Conservation (phyloP, 208 protist species). For the Lotmaria passim region DNA sequence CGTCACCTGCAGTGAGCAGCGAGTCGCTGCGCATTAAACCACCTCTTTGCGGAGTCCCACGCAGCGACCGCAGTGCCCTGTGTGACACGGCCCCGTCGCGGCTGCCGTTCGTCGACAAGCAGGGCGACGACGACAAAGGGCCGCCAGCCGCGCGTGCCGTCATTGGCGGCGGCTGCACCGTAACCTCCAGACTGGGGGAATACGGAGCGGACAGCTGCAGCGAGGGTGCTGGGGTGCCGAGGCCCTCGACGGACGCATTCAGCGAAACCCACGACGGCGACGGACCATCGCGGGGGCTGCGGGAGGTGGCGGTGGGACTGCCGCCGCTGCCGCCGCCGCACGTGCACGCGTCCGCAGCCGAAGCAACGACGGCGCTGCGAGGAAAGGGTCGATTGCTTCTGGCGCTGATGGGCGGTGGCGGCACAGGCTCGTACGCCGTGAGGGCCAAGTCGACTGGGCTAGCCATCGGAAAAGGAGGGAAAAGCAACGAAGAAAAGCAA, state of each 20-base stretch:
- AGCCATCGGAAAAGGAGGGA: background rate
- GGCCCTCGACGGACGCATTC: conserved; percentile 1
- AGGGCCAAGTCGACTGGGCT: conserved; percentile 13
- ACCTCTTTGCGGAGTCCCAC: too few species aligned
- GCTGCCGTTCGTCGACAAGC: background rate
- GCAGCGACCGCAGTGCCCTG: too few species aligned
- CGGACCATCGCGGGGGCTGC: background rate
- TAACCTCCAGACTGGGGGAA: background rate
- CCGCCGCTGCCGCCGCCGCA: too few species aligned
- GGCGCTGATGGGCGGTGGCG: conserved; percentile 17
- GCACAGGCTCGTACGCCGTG: conserved; percentile 1
- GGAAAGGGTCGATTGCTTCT: conserved; percentile 13
- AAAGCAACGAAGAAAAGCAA: background rate
- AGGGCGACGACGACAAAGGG: background rate
- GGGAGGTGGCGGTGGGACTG: conserved; percentile 3
- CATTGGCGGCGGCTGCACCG: conserved; percentile 12
- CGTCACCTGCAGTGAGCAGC: background rate
- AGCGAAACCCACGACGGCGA: conserved; percentile 19
- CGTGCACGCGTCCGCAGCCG: background rate
- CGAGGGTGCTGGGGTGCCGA: background rate
- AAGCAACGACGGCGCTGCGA: conserved; percentile 3
- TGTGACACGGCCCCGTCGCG: background rate
- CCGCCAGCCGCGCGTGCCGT: background rate
- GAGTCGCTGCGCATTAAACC: conserved; percentile 5
- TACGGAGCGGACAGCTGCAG: conserved; percentile 17